A percentile compares a stretch with the other conserved stretches of the same genome.
Conservation (phyloP, 768 basidiomycete species). For the Rhizopogon sp. region DNA sequence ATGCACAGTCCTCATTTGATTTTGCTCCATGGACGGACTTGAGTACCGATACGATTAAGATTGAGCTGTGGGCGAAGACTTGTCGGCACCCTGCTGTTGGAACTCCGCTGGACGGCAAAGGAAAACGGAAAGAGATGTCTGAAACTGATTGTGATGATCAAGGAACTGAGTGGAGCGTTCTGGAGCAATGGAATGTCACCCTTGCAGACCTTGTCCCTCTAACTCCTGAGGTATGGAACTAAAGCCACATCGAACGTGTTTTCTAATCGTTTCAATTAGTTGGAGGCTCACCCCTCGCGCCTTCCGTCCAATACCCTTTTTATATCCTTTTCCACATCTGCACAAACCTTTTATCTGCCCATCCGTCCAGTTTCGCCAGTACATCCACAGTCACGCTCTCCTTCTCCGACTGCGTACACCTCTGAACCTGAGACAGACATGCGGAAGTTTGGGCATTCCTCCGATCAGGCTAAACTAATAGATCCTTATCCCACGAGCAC, state of each 20-base stretch:
- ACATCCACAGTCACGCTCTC: slow-evolving; percentile 33
- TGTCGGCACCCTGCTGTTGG: slow-evolving; percentile 6
- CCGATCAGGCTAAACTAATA: slow-evolving; percentile 2
- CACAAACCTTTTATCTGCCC: slow-evolving; percentile 56
- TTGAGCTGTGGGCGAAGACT: slow-evolving; percentile 57
- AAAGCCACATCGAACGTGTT: slow-evolving; percentile 9
- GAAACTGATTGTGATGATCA: slow-evolving; percentile 10
- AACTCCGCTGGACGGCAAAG: slow-evolving; percentile 24
- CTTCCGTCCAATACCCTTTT: slow-evolving; percentile 75
- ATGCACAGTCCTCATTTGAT: slow-evolving; percentile 44
- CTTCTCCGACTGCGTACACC: slow-evolving; percentile 63
- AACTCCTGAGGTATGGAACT: slow-evolving; percentile 52
- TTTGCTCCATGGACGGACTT: slow-evolving; percentile 52
- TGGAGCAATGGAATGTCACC: slow-evolving; percentile 66
- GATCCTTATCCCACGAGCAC: background rate
- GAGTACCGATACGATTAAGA: slow-evolving; percentile 44
- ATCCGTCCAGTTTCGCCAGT: slow-evolving; percentile 21
- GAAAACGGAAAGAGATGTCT: slow-evolving; percentile 39
- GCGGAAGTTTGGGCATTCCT: slow-evolving; percentile 34
- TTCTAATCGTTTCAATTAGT: slow-evolving; percentile 18
- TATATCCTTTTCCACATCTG: slow-evolving; percentile 57
- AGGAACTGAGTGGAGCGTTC: slow-evolving; percentile 50
- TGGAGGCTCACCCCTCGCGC: slow-evolving; percentile 33
- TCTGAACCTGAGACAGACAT: slow-evolving; percentile 67
- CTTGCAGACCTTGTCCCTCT: slow-evolving; percentile 54